Evolutionary conservation across 225 moss, liverwort and hornwort species (phyloP).

Genomic region (Marchantia paleacea): DNA sequence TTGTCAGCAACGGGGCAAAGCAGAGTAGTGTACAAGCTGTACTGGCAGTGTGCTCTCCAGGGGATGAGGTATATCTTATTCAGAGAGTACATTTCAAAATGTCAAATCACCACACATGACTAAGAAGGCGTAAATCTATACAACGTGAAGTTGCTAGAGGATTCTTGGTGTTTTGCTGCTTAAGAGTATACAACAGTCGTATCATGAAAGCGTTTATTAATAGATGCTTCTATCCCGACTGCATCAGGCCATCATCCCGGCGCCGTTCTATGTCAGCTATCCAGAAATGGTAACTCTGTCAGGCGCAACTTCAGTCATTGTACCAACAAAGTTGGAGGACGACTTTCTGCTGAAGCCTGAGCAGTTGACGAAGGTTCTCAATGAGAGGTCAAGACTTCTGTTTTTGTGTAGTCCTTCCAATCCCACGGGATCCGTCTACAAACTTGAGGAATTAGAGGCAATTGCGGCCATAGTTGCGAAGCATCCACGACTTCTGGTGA

Average conservation of each 20-base stretch:
- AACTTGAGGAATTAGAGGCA: constrained; percentile 59
- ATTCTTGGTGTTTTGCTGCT: too few species aligned
- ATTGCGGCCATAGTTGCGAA: constrained; percentile 77
- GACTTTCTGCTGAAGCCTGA: constrained; percentile 77
- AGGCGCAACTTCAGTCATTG: constrained; percentile 75
- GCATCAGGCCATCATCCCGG: constrained; percentile 84
- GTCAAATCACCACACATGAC: too few species aligned
- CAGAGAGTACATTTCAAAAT: too few species aligned
- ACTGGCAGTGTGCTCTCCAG: constrained; percentile 91
- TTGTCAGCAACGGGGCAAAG: constrained; percentile 96
- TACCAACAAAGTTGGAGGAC: constrained; percentile 58
- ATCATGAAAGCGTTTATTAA: too few species aligned
- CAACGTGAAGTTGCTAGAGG: too few species aligned
- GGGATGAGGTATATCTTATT: too few species aligned
- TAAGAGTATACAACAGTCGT: too few species aligned
- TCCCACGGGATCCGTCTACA: constrained; percentile 79
- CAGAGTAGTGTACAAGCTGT: constrained; percentile 82
- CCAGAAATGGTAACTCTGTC: constrained; percentile 85
- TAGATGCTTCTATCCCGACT: too few species aligned
- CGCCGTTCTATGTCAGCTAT: constrained; percentile 96
- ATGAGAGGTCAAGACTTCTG: constrained; percentile 78
- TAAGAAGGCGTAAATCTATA: too few species aligned
- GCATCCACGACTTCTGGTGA: constrained; percentile 80
- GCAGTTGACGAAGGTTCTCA: constrained; percentile 59
- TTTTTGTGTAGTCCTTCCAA: constrained; percentile 81